A percentile compares a stretch with the other conserved stretches of the same genome.
These are phyloP conservation scores for Phlebiopsis flavidoalba DNA, from an alignment of 768 basidiomycete genomes.

Conservation along the genomic window DNA sequence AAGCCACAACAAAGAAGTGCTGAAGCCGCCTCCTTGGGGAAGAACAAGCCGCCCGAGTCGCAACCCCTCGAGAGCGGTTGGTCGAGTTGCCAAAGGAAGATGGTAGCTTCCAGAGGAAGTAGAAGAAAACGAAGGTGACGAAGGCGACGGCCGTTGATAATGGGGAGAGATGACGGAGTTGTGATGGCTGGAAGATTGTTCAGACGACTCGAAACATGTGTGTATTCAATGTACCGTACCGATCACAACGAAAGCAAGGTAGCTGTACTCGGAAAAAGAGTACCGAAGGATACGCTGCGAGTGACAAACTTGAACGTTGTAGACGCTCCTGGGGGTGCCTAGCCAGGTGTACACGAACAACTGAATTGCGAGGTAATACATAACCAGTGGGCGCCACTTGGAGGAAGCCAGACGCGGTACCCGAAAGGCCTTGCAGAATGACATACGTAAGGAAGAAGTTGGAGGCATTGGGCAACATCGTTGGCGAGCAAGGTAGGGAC, in stretches of 20 bases:
- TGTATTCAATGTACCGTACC: slow-evolving; percentile 36
- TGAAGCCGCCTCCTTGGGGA: slow-evolving; percentile 87
- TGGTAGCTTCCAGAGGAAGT: slow-evolving; percentile 63
- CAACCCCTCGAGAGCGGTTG: slow-evolving; percentile 49
- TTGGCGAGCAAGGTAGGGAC: slow-evolving; percentile 65
- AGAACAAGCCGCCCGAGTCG: slow-evolving; percentile 90
- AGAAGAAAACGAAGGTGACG: slow-evolving; percentile 75
- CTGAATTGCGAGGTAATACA: slow-evolving; percentile 96
- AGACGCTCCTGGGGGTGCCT: slow-evolving; percentile 85
- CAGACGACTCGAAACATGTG: background rate
- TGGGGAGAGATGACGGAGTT: slow-evolving; percentile 81
- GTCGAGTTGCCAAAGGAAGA: slow-evolving; percentile 43
- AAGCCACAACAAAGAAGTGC: slow-evolving; percentile 75
- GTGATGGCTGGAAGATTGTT: slow-evolving; percentile 43
- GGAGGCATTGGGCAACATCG: slow-evolving; percentile 73
- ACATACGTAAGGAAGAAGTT: slow-evolving; percentile 92
- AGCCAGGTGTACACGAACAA: slow-evolving; percentile 76
- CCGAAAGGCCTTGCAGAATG: slow-evolving; percentile 74
- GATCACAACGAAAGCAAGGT: slow-evolving; percentile 82
- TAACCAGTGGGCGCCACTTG: slow-evolving; percentile 62
- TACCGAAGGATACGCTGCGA: slow-evolving; percentile 66
- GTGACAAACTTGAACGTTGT: slow-evolving; percentile 74
- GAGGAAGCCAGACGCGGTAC: slow-evolving; percentile 74
- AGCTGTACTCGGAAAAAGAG: slow-evolving; percentile 62
- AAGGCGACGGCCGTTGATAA: slow-evolving; percentile 87